Evolutionary conservation across 345 rosid species (phyloP).

Genomic region (Ceriops zippeliana): DNA sequence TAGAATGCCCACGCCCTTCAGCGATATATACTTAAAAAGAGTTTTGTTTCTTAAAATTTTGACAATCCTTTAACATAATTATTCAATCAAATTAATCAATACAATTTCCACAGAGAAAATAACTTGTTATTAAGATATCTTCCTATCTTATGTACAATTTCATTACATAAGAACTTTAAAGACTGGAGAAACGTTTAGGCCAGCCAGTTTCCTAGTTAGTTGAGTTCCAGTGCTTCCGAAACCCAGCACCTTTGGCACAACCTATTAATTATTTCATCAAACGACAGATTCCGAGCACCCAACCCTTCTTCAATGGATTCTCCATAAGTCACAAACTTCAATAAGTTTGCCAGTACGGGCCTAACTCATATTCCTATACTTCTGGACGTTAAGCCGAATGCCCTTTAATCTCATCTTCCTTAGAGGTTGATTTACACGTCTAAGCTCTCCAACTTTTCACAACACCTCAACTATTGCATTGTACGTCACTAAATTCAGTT

Average conservation of each 20-base stretch:
- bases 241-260: constrained; percentile 46
- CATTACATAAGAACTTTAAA: too few relatives aligned
- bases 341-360: constrained; percentile 35
- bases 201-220: constrained; percentile 30
- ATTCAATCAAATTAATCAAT: constrained; percentile 22
- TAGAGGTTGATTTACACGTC: constrained; percentile 5
- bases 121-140: too few relatives aligned
- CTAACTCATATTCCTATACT: constrained; percentile 42
- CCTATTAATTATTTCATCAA: constrained; percentile 42
- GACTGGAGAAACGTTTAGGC: constrained; percentile 31
- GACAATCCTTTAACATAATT: constrained; percentile 11
- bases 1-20: neutral
- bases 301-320: constrained; percentile 43
- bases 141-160: too few relatives aligned
- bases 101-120: constrained; percentile 10
- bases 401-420: constrained; percentile 15
- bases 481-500: constrained; percentile 18
- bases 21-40: neutral
- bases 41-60: neutral
- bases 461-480: constrained; percentile 32
- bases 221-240: constrained; percentile 35
- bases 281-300: constrained; percentile 18
- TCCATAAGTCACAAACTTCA: constrained; percentile 49
- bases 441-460: constrained; percentile 42
- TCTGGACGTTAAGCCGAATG: constrained; percentile 26